phyloP scores from a whole-genome alignment of 2,329 filamentous ascomycete genomes.

The Stachybotrys echinatus region DNA sequence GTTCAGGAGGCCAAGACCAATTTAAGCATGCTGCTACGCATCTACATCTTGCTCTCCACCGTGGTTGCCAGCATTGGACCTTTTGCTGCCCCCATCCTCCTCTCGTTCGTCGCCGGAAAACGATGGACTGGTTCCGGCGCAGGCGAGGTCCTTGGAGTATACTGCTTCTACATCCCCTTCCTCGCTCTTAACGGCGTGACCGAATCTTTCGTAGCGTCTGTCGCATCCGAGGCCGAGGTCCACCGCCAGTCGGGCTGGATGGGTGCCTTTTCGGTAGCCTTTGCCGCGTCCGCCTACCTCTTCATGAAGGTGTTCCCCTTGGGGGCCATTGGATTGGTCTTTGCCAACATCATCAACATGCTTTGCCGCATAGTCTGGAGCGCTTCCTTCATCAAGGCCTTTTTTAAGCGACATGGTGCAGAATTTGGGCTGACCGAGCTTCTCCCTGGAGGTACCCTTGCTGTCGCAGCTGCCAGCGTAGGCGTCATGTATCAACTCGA shows the following conservation, averaged over 20 bases:
- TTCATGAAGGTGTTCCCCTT: slow-evolving; percentile 64
- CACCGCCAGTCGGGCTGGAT: slow-evolving; percentile 78
- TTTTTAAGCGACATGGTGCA: slow-evolving; percentile 46
- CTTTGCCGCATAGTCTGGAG: slow-evolving; percentile 79
- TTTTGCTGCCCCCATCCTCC: slow-evolving; percentile 64
- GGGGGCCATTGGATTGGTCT: slow-evolving; percentile 76
- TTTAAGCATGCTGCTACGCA: slow-evolving; percentile 59
- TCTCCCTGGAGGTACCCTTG: slow-evolving; percentile 20
- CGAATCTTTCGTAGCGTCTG: slow-evolving; percentile 88
- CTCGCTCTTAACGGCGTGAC: slow-evolving; percentile 86
- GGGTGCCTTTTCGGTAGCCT: slow-evolving; percentile 71
- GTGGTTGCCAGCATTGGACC: slow-evolving; percentile 68
- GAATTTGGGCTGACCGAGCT: slow-evolving; percentile 18
- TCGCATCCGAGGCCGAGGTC: slow-evolving; percentile 71
- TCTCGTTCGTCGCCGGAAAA: slow-evolving; percentile 70
- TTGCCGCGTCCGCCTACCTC: slow-evolving; percentile 68
- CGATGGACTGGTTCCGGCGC: slow-evolving; percentile 73
- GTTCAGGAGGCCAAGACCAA: slow-evolving; percentile 41
- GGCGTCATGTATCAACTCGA: slow-evolving; percentile 19
- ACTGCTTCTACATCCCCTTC: slow-evolving; percentile 91
- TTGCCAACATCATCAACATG: slow-evolving; percentile 91
- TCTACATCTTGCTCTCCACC: slow-evolving; percentile 71
- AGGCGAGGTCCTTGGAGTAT: slow-evolving; percentile 66
- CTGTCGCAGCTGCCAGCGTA: slow-evolving; percentile 19
- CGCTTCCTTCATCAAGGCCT: slow-evolving; percentile 61